Conservation (phyloP, 2,329 filamentous ascomycete genomes). For the Exophiala xenobiotica region DNA sequence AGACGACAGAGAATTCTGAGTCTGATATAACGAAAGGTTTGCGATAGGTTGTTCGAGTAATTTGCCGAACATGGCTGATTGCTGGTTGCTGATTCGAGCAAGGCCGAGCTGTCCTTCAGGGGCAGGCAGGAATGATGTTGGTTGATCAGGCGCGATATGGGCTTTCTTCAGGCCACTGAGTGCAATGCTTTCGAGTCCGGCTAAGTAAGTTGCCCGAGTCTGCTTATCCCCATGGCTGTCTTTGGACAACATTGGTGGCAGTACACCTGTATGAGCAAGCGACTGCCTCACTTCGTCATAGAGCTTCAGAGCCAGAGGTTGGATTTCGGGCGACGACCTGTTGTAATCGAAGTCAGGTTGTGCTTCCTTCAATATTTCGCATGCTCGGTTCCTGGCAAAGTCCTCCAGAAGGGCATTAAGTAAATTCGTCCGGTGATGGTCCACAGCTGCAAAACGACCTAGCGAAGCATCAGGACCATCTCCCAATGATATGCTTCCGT, state of each 20-base stretch:
- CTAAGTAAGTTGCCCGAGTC: slow-evolving; percentile 37
- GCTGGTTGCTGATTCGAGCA: slow-evolving; percentile 3
- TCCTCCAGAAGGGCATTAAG: slow-evolving; percentile 47
- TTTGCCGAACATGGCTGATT: slow-evolving; percentile 5
- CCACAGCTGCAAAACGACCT: slow-evolving; percentile 8
- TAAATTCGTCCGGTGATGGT: slow-evolving; percentile 36
- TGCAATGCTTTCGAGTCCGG: slow-evolving; percentile 44
- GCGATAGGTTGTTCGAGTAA: slow-evolving; percentile 24
- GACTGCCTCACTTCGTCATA: slow-evolving; percentile 45
- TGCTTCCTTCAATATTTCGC: slow-evolving; percentile 43
- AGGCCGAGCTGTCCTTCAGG: slow-evolving; percentile 18
- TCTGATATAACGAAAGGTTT: slow-evolving; percentile 21
- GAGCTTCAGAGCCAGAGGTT: slow-evolving; percentile 42
- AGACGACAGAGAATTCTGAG: slow-evolving; percentile 16
- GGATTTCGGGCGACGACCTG: slow-evolving; percentile 43
- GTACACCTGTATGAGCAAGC: slow-evolving; percentile 42
- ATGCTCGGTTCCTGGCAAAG: slow-evolving; percentile 45
- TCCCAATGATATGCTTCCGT: slow-evolving; percentile 20
- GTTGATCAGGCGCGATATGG: slow-evolving; percentile 11
- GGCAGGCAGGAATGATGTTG: slow-evolving; percentile 4
- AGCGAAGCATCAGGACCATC: slow-evolving; percentile 13
- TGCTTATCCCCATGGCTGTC: slow-evolving; percentile 31
- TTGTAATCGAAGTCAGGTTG: slow-evolving; percentile 40
- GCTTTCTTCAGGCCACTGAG: slow-evolving; percentile 39
- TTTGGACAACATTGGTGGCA: slow-evolving; percentile 41